A percentile compares a stretch with the other conserved stretches of the same genome.
These are phyloP conservation scores for Rhodotorula sp. DNA, from an alignment of 1,284 basidiomycete species.

Conservation along the genomic window DNA sequence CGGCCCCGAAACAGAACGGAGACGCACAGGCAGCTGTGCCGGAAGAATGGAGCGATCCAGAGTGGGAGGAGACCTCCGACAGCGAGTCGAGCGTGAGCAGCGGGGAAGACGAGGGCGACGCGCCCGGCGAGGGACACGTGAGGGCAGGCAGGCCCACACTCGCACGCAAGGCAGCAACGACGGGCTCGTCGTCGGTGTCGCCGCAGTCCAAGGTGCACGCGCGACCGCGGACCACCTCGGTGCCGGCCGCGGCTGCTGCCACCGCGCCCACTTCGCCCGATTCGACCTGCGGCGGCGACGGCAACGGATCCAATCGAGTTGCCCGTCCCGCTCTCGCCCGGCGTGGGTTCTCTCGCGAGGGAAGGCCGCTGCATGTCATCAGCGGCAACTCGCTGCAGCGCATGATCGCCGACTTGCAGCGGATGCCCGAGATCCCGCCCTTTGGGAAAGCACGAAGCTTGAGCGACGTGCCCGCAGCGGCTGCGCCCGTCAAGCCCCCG, in stretches of 20 bases:
- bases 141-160: background rate
- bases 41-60: constrained; percentile 30
- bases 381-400: constrained; percentile 37
- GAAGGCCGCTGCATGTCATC: constrained; percentile 24
- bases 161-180: background rate
- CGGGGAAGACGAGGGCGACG: background rate
- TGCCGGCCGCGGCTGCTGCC: constrained; percentile 7
- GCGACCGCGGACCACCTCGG: constrained; percentile 14
- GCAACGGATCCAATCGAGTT: background rate
- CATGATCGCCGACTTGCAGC: constrained; percentile 32
- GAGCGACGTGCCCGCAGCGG: constrained; percentile 10
- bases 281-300: background rate
- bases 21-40: background rate
- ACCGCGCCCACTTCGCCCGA: background rate
- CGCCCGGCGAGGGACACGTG: background rate
- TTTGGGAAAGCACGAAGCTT: constrained; percentile 25
- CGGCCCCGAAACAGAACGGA: background rate
- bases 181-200: background rate
- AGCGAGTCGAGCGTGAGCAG: constrained; percentile 8
- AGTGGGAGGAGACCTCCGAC: constrained; percentile 32
- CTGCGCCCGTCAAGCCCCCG: constrained; percentile 1
- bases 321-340: constrained; percentile 4
- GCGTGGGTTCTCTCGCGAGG: constrained; percentile 18
- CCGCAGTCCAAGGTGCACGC: background rate
- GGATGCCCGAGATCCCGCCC: constrained; percentile 23